Base-by-base conservation (phyloP, 768 basidiomycete genomes). In the Ephemerocybe angulata region DNA sequence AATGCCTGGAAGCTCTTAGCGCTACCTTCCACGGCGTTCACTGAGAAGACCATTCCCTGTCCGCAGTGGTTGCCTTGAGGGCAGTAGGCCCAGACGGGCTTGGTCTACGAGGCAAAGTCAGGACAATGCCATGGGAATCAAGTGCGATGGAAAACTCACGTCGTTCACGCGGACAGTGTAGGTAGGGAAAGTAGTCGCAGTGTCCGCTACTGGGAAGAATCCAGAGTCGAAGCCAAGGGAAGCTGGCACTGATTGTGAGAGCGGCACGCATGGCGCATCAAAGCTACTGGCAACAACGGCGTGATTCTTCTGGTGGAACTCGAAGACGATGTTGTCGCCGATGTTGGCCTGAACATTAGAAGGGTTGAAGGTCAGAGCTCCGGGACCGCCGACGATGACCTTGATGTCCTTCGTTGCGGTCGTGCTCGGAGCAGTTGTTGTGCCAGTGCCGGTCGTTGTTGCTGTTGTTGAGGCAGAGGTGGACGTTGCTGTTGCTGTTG, bases 11-110 rank as follows among this genome's bases (percentile, higher is more conserved):
- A 85, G 61, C 64, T 82, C 58, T 81, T 79, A 21, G 75, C 55
- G n/a, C 80, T 75, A 2, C 68, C 58, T 57, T 79, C 80, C 29
- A 74, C 68, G 12, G 84, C 76, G 64, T 84, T 87, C 56, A 72
- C 69, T 24, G 83, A 80, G 64, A 85, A 84, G 28, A 86, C 85
- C 85, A 86, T 87, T 15, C 84, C 83, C 47, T 65, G 61, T 30
- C 71, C 65, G 54, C 85, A 86, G 64, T 86, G 85, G 49, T 69
- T 68, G 15, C 67, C 66, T 63, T 86, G 84, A 17, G 74, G 69
- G 65, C 84, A 86, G 68, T 75, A 85, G 8, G 82, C 73, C 83
- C 83, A 86, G 53, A 80, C 67, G 2, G 84, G 81, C 53, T 76
- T 56, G 19, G 54, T 57, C 35, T 46, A 67, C 3, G 64, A 69